Evolutionary conservation across 805 yeast species (phyloP).

Genomic region (Hanseniaspora pseudoguilliermondii): DNA sequence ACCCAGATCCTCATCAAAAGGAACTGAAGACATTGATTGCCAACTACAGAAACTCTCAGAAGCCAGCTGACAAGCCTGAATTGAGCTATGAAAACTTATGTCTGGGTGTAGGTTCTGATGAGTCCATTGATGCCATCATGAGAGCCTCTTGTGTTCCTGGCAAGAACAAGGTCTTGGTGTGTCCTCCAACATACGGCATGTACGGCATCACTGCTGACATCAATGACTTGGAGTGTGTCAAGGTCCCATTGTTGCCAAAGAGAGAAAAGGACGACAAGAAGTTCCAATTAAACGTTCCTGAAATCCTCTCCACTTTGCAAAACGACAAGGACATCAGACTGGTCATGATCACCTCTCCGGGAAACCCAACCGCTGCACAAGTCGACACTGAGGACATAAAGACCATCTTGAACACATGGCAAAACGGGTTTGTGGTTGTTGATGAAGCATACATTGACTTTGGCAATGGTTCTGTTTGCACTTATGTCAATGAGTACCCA

Average conservation of each 20-base stretch:
- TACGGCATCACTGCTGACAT: slow-evolving; percentile 81
- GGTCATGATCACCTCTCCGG: slow-evolving; percentile 84
- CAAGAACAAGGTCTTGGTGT: slow-evolving; percentile 62
- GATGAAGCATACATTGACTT: slow-evolving; percentile 97
- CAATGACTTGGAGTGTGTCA: slow-evolving; percentile 69
- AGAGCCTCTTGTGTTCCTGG: slow-evolving; percentile 78
- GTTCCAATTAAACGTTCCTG: slow-evolving; percentile 51
- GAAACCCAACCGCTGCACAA: slow-evolving; percentile 81
- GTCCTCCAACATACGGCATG: slow-evolving; percentile 98
- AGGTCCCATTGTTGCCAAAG: slow-evolving; percentile 44
- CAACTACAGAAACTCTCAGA: slow-evolving; percentile 45
- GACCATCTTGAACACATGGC: slow-evolving; percentile 35
- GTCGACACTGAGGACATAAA: slow-evolving; percentile 40
- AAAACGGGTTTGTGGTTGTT: slow-evolving; percentile 70
- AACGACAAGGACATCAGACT: slow-evolving; percentile 56
- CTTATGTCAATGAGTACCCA: slow-evolving; percentile 68
- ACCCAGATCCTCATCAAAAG: slow-evolving; percentile 92
- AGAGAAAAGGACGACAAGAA: slow-evolving; percentile 34
- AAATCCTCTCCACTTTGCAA: slow-evolving; percentile 38
- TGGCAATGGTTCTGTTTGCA: slow-evolving; percentile 55
- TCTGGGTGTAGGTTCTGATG: slow-evolving; percentile 96
- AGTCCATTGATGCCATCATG: slow-evolving; percentile 77
- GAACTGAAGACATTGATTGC: slow-evolving; percentile 61
- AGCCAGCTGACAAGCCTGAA: slow-evolving; percentile 16
- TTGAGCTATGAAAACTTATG: slow-evolving; percentile 60